A percentile compares a stretch with the other conserved stretches of the same genome.
phyloP scores from a whole-genome alignment of 352 stramenopile genomes.

The Globisporangium viniferum region DNA sequence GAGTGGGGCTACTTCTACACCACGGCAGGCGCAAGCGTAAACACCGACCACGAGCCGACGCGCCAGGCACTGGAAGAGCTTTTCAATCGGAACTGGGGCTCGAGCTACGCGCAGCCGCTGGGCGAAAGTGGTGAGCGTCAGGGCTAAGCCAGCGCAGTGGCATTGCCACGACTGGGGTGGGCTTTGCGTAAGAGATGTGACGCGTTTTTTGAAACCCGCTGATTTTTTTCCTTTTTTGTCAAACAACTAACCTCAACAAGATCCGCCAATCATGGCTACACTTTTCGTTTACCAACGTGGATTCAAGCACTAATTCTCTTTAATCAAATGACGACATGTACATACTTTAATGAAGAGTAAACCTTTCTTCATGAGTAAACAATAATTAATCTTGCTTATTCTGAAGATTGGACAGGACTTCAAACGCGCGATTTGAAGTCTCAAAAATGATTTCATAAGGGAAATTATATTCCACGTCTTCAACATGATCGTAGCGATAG shows the following conservation, averaged over 20 bases:
- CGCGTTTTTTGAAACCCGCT: too few species aligned
- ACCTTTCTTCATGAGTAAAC: background rate
- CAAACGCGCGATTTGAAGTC: background rate
- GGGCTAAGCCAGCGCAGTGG: background rate
- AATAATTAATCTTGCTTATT: background rate
- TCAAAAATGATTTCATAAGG: background rate
- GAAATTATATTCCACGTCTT: background rate
- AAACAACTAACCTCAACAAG: background rate
- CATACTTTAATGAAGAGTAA: too few species aligned
- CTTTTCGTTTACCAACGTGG: background rate
- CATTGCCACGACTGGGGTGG: background rate
- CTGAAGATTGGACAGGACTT: background rate
- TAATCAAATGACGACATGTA: too few species aligned
- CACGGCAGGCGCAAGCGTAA: constrained; percentile 70
- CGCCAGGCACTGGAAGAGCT: constrained; percentile 49
- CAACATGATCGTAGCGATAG: background rate
- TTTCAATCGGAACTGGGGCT: constrained; percentile 80
- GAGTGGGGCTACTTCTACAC: constrained; percentile 88
- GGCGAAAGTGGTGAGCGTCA: background rate
- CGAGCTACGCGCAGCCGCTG: constrained; percentile 48
- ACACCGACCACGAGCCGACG: constrained; percentile 65
- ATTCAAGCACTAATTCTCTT: too few species aligned
- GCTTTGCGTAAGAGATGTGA: background rate
- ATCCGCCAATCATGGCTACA: background rate
- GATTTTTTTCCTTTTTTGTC: background rate